Percentiles rank a stretch among this genome's conserved stretches.
These are phyloP conservation scores for Leccinum rimulosum DNA, from an alignment of 768 basidiomycete genomes.

Conservation along the genomic window DNA sequence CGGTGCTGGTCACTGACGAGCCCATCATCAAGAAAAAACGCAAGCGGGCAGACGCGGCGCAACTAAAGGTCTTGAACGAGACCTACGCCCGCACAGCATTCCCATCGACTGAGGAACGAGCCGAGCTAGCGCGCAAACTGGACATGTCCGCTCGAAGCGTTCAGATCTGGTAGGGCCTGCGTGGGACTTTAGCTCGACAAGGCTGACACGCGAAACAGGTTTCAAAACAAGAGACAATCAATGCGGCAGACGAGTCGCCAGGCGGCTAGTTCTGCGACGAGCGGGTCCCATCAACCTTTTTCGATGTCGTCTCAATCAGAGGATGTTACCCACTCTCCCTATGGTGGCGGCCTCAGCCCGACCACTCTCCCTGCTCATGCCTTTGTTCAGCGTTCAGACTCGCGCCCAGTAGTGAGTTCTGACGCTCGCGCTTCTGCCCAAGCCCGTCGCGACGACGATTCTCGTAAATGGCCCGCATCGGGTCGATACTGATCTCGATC, in stretches of 20 bases:
- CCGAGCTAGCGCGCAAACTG: constrained; percentile 67
- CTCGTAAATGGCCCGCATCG: constrained; percentile 47
- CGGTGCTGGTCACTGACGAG: constrained; percentile 47
- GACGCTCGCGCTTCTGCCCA: constrained; percentile 24
- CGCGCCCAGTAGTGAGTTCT: constrained; percentile 34
- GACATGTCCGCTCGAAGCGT: constrained; percentile 85
- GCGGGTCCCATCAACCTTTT: constrained; percentile 50
- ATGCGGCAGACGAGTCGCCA: constrained; percentile 78
- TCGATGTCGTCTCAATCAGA: constrained; percentile 36
- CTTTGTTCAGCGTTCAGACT: constrained; percentile 43
- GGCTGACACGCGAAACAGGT: constrained; percentile 48
- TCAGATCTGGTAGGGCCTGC: constrained; percentile 69
- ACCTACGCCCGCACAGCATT: constrained; percentile 81
- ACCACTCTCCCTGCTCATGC: constrained; percentile 30
- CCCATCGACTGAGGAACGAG: constrained; percentile 85
- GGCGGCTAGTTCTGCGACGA: constrained; percentile 43
- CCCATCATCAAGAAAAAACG: constrained; percentile 85
- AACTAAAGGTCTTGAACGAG: constrained; percentile 78
- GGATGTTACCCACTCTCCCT: constrained; percentile 35
- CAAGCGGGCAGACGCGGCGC: constrained; percentile 78
- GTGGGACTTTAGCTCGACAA: constrained; percentile 12
- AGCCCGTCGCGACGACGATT: constrained; percentile 48
- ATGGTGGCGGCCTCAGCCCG: constrained; percentile 34
- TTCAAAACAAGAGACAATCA: constrained; percentile 84
- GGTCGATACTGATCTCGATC: constrained; percentile 44